These are phyloP conservation scores for Geotrichum candidum DNA, from an alignment of 1,139 yeast species.

Conservation along the genomic window DNA sequence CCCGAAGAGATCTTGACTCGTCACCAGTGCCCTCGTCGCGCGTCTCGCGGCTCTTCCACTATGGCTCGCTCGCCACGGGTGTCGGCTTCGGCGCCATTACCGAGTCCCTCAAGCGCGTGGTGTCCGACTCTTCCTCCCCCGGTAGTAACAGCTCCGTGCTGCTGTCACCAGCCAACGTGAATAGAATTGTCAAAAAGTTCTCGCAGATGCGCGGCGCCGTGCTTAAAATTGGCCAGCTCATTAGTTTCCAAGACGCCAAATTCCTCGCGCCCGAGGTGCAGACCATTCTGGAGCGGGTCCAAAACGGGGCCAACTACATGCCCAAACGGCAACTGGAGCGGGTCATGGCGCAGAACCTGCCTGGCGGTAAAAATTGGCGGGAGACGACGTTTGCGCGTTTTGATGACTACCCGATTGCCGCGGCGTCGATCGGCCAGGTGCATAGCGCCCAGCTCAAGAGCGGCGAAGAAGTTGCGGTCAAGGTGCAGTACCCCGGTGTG, in stretches of 20 bases:
- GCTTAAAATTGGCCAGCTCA: conserved; percentile 87
- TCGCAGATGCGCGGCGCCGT: conserved; percentile 99
- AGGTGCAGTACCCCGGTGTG: conserved; percentile 98
- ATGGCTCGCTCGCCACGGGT: conserved; percentile 89
- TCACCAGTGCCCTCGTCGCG: conserved; percentile 83
- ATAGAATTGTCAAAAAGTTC: conserved; percentile 78
- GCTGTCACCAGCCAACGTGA: conserved; percentile 76
- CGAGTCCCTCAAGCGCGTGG: conserved; percentile 64
- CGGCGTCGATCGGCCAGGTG: conserved; percentile 97
- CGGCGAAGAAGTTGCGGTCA: conserved; percentile 80
- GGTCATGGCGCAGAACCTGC: conserved; percentile 62
- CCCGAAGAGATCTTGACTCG: conserved; percentile 45
- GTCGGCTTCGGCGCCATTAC: conserved; percentile 80
- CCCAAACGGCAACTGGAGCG: conserved; percentile 83
- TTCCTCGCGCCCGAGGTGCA: conserved; percentile 83
- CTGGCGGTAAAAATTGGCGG: conserved; percentile 67
- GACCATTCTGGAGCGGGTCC: conserved; percentile 73
- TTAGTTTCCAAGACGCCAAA: conserved; percentile 83
- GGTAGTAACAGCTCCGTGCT: conserved; percentile 49
- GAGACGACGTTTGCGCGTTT: conserved; percentile 58
- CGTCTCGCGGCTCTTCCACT: conserved; percentile 81
- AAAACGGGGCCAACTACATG: conserved; percentile 94
- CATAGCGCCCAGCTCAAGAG: conserved; percentile 65
- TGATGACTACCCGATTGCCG: conserved; percentile 89
- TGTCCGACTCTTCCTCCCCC: conserved; percentile 40